These are phyloP conservation scores for Tolypocladium tropicale DNA, from an alignment of 2,329 filamentous ascomycete species.

Conservation along the genomic window DNA sequence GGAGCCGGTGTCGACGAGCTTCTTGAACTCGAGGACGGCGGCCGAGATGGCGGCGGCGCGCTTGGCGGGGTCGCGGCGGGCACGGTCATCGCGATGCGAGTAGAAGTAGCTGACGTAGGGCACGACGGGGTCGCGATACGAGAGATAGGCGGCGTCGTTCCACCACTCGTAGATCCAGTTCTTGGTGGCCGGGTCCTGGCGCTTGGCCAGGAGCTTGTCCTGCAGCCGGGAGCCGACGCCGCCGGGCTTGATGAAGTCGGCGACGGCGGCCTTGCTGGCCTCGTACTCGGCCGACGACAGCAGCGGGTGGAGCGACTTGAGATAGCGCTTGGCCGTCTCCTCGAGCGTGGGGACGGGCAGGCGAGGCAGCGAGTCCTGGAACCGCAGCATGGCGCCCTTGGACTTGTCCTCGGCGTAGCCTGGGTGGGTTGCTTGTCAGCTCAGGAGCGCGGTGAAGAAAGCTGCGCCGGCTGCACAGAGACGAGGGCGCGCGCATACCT, in stretches of 20 bases:
- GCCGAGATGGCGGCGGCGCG: conserved; percentile 85
- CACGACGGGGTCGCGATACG: conserved; percentile 88
- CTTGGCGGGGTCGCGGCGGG: conserved; percentile 79
- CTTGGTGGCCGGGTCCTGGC: conserved; percentile 69
- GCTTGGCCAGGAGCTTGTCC: conserved; percentile 70
- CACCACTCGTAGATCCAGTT: conserved; percentile 99
- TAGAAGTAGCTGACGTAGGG: conserved; percentile 99
- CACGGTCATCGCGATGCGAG: conserved; percentile 88
- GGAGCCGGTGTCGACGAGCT: conserved; percentile 69
- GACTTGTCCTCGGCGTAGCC: conserved; percentile 72
- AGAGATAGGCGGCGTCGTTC: conserved; percentile 89
- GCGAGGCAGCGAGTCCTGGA: conserved; percentile 73
- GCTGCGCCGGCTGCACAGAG: background rate
- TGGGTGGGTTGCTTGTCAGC: conserved; percentile 21
- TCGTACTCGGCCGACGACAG: conserved; percentile 59
- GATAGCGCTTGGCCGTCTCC: conserved; percentile 70
- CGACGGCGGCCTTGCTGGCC: conserved; percentile 69
- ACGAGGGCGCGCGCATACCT: conserved; percentile 23
- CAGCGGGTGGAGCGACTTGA: conserved; percentile 69
- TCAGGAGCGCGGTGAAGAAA: background rate
- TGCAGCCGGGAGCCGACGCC: conserved; percentile 76
- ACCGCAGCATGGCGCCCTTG: conserved; percentile 74
- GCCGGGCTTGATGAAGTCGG: conserved; percentile 81
- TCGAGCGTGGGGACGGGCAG: conserved; percentile 74
- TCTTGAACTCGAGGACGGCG: conserved; percentile 86